These are phyloP conservation scores for Adansonia grandidieri DNA, from an alignment of 441 rosid genomes.

Conservation along the genomic window DNA sequence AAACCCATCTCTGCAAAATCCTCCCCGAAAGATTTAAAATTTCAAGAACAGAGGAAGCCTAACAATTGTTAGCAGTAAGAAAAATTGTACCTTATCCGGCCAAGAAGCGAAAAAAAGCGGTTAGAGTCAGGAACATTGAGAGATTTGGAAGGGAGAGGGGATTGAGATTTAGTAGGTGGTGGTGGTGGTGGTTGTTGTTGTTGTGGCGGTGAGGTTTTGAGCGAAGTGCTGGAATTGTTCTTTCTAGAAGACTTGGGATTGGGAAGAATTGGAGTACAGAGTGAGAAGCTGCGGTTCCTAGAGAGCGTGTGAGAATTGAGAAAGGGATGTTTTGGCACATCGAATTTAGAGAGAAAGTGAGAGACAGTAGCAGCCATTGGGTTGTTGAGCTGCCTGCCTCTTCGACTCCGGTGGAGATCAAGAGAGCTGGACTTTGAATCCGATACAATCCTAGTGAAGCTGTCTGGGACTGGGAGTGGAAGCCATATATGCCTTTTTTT, in stretches of 20 bases:
- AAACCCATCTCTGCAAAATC: conserved; percentile 41
- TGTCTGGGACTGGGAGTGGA: neutral
- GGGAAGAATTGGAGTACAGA: conserved; percentile 29
- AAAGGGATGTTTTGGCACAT: conserved; percentile 22
- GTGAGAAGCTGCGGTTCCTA: conserved; percentile 24
- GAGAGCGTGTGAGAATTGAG: conserved; percentile 21
- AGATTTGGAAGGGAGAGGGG: conserved; percentile 18
- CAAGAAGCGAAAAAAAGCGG: conserved; percentile 19
- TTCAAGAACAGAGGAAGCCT: neutral
- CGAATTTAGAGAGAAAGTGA: conserved; percentile 30
- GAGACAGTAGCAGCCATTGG: conserved; percentile 39
- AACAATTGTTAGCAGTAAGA: neutral
- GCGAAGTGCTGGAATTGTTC: conserved; percentile 33
- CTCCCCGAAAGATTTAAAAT: neutral
- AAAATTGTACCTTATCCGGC: conserved; percentile 36
- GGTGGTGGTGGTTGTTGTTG: conserved; percentile 22
- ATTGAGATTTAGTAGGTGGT: conserved; percentile 16
- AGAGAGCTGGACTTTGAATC: conserved; percentile 5
- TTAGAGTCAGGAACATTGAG: conserved; percentile 30
- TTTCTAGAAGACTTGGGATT: conserved; percentile 38
- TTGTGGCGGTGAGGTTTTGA: conserved; percentile 34
- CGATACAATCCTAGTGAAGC: conserved; percentile 12
- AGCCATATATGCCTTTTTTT: conserved; percentile 27
- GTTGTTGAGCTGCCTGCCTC: conserved; percentile 3
- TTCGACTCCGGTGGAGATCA: neutral